Conservation (phyloP, 1,284 basidiomycete genomes). For the Heterobasidion irregulare region DNA sequence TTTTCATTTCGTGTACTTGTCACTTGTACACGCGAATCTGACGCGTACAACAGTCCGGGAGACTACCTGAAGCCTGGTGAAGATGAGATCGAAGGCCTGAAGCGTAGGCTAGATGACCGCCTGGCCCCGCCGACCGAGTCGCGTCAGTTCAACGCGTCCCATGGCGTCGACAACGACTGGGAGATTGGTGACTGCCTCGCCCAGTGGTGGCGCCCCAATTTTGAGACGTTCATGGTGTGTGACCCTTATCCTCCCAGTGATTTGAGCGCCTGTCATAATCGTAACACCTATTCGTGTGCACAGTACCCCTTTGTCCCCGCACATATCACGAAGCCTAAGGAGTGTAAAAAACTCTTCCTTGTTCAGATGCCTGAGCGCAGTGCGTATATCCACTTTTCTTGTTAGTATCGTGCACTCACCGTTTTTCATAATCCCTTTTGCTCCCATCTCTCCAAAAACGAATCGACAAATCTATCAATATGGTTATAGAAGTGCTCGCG, state of each 20-base stretch:
- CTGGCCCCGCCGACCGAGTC: constrained; percentile 68
- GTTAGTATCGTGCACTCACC: not conserved
- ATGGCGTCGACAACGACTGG: constrained; percentile 84
- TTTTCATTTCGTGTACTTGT: not conserved
- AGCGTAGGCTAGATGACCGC: constrained; percentile 80
- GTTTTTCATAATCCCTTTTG: not conserved
- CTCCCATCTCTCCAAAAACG: not conserved
- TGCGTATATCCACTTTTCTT: constrained; percentile 31
- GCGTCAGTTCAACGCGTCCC: constrained; percentile 60
- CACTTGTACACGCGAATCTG: not conserved
- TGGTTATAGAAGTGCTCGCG: constrained; percentile 75
- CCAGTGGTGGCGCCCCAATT: constrained; percentile 97
- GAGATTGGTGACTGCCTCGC: constrained; percentile 91
- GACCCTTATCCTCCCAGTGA: not conserved
- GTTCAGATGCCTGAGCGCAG: constrained; percentile 93
- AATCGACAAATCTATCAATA: not conserved
- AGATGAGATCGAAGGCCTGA: constrained; percentile 85
- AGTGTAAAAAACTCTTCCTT: constrained; percentile 94
- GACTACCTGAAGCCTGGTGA: constrained; percentile 96
- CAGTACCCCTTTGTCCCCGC: constrained; percentile 97
- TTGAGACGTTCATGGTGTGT: constrained; percentile 95
- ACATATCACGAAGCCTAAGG: constrained; percentile 96
- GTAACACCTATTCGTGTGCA: not conserved
- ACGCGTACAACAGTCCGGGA: constrained; percentile 61
- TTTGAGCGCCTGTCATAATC: not conserved